A percentile compares a stretch with the other conserved stretches of the same genome.
These are phyloP conservation scores for Sclerotinia spermophila DNA, from an alignment of 2,329 filamentous ascomycete species.

Conservation along the genomic window DNA sequence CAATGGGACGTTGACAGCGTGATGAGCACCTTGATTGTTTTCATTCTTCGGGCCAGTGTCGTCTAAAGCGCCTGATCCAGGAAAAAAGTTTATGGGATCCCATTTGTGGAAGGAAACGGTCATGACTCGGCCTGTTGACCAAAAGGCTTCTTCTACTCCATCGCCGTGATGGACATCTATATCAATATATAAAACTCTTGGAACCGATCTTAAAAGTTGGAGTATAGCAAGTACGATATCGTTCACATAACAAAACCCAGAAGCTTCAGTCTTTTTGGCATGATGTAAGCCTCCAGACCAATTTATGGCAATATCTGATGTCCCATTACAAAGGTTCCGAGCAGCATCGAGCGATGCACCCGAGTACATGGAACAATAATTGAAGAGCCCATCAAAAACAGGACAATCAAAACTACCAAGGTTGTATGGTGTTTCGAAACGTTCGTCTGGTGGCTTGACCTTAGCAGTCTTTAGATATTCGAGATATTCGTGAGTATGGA, in stretches of 20 bases:
- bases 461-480: conserved; percentile 76
- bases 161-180: conserved; percentile 92
- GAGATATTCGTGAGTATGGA: conserved; percentile 86
- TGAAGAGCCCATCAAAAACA: conserved; percentile 91
- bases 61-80: conserved; percentile 81
- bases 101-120: conserved; percentile 97
- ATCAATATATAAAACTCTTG: conserved; percentile 89
- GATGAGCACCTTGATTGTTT: conserved; percentile 81
- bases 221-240: conserved; percentile 94
- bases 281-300: conserved; percentile 97
- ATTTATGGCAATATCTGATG: conserved; percentile 94
- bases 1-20: conserved; percentile 85
- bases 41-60: conserved; percentile 81
- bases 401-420: conserved; percentile 90
- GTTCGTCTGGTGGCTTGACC: conserved; percentile 63
- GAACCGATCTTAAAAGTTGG: conserved; percentile 75
- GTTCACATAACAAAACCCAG: conserved; percentile 98
- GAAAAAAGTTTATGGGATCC: conserved; percentile 79
- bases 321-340: conserved; percentile 76
- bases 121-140: conserved; percentile 84
- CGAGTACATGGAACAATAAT: conserved; percentile 91
- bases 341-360: conserved; percentile 89
- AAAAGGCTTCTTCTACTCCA: conserved; percentile 87
- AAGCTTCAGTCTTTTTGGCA: conserved; percentile 89
- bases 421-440: conserved; percentile 66